Evolutionary conservation across 768 basidiomycete species (phyloP).

Genomic region (Auricularia auricula-judae): DNA sequence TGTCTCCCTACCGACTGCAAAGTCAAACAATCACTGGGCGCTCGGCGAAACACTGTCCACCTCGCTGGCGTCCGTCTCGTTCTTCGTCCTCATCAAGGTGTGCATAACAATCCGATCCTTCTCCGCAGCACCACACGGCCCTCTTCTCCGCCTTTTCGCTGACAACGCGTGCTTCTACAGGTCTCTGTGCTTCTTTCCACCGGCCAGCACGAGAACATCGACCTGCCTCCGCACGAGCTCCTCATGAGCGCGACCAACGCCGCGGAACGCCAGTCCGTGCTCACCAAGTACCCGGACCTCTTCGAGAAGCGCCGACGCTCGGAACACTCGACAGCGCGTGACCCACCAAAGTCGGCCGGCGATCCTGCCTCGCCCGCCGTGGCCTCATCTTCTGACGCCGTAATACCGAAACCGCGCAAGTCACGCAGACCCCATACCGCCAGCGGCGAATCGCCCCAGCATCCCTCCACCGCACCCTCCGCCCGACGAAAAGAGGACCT

Average conservation of each 20-base stretch:
- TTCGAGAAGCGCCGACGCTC: constrained; percentile 4
- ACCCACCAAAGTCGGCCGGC: neutral
- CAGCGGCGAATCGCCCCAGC: neutral
- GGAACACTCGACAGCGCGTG: neutral
- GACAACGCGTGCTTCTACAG: neutral
- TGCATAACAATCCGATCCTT: constrained; percentile 1
- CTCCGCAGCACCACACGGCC: neutral
- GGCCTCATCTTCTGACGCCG: neutral
- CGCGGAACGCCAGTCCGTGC: constrained; percentile 52
- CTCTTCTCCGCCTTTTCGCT: constrained; percentile 8
- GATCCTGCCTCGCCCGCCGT: neutral
- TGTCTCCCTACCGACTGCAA: constrained; percentile 60
- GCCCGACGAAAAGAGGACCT: neutral
- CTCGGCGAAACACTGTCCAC: constrained; percentile 69
- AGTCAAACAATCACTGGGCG: constrained; percentile 63
- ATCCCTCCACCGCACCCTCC: neutral
- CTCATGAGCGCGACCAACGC: constrained; percentile 59
- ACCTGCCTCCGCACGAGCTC: constrained; percentile 59
- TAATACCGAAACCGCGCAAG: neutral
- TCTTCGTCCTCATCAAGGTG: constrained; percentile 63
- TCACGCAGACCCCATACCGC: neutral
- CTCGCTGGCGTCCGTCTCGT: constrained; percentile 51
- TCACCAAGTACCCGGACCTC: constrained; percentile 45
- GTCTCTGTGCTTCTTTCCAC: neutral
- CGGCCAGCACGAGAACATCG: constrained; percentile 37